phyloP scores from a whole-genome alignment of 495 filamentous ascomycete species.

The Neurospora sp. region DNA sequence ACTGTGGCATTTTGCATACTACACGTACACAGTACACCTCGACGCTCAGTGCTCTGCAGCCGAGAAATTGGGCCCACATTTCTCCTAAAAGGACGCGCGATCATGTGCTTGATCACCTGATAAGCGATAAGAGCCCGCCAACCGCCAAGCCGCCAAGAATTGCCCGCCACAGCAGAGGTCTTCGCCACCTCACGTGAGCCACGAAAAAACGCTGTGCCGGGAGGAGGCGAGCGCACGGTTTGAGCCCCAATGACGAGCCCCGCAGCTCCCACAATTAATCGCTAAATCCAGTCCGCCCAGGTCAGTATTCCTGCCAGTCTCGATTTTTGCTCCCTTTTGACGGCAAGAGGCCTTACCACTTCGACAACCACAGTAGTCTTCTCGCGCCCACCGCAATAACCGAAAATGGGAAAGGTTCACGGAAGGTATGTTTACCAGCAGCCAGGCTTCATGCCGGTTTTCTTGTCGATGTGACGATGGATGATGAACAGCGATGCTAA shows the following conservation, averaged over 20 bases:
- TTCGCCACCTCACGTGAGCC: constrained; percentile 1
- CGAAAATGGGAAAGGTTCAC: constrained; percentile 32
- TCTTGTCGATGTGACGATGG: background rate
- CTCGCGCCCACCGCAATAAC: constrained; percentile 15
- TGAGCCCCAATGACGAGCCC: constrained; percentile 20
- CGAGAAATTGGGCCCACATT: background rate
- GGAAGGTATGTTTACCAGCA: constrained; percentile 16
- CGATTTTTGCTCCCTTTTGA: constrained; percentile 1
- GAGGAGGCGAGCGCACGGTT: constrained; percentile 2
- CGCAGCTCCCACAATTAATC: constrained; percentile 17
- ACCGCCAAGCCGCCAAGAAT: background rate
- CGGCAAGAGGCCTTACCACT: constrained; percentile 1
- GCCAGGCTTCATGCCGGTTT: background rate
- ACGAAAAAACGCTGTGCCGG: background rate
- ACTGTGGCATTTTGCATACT: background rate
- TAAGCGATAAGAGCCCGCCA: background rate
- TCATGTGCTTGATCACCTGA: background rate
- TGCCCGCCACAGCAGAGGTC: background rate
- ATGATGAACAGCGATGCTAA: constrained; percentile 3
- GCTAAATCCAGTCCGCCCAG: constrained; percentile 5
- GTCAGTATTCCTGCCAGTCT: constrained; percentile 8
- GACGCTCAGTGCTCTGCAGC: background rate
- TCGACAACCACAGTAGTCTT: constrained; percentile 13
- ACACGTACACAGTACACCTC: background rate
- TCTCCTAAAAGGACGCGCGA: background rate